phyloP scores from a whole-genome alignment of 78 protist species.

The Dictyostelium discoideum region DNA sequence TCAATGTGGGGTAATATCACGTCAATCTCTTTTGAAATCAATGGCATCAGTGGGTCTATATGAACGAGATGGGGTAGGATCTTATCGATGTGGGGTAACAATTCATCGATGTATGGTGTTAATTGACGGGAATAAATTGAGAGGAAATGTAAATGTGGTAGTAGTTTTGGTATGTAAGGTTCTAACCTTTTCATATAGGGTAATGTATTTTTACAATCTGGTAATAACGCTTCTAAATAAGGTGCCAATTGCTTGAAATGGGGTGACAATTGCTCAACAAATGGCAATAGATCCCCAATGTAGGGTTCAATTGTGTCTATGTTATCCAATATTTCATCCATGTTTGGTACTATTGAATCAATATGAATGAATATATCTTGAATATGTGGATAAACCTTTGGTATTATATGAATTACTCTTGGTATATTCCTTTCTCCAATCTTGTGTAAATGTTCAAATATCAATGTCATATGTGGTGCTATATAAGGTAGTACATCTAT shows the following conservation, averaged over 20 bases:
- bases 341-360: constrained; percentile 5
- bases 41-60: constrained; percentile 31
- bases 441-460: constrained; percentile 29
- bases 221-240: constrained; percentile 1
- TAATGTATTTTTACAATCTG: constrained; percentile 3
- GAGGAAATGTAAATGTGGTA: constrained; percentile 22
- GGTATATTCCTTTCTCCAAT: background rate
- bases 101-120: constrained; percentile 15
- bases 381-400: constrained; percentile 11
- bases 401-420: background rate
- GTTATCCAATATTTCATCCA: constrained; percentile 18
- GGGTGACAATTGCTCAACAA: constrained; percentile 9
- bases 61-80: constrained; percentile 6
- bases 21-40: constrained; percentile 24
- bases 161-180: constrained; percentile 24
- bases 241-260: constrained; percentile 21
- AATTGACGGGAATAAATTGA: constrained; percentile 5
- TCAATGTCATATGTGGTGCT: constrained; percentile 24
- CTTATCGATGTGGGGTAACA: constrained; percentile 40
- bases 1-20: constrained; percentile 18
- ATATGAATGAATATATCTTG: constrained; percentile 4
- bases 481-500: constrained; percentile 6
- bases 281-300: constrained; percentile 15
- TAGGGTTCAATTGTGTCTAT: constrained; percentile 24
- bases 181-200: background rate